Conservation (phyloP, 306 rosid genomes). For the Ziziphus jujuba region DNA sequence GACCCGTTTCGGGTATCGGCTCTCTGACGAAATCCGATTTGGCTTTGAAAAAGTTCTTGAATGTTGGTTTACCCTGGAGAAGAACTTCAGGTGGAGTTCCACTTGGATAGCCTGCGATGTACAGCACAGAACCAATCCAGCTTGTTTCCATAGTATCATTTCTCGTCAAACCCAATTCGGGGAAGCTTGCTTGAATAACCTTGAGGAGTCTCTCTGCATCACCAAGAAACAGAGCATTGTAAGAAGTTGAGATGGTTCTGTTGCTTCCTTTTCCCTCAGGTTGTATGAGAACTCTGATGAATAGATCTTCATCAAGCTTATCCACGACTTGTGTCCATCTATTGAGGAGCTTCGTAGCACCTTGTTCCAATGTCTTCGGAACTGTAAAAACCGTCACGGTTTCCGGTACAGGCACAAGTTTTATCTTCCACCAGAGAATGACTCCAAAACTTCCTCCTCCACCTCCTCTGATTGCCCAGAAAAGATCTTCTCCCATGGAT, state of each 20-base stretch:
- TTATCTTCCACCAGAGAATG: constrained; percentile 86
- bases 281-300: constrained; percentile 56
- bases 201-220: neutral
- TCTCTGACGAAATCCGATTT: constrained; percentile 1
- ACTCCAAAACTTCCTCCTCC: constrained; percentile 89
- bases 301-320: constrained; percentile 58
- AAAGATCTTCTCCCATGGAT: constrained; percentile 83
- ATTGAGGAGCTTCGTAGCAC: constrained; percentile 48
- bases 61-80: neutral
- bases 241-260: constrained; percentile 6
- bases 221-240: constrained; percentile 4
- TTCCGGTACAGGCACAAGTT: constrained; percentile 68
- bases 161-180: constrained; percentile 13
- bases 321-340: constrained; percentile 79
- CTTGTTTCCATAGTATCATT: constrained; percentile 7
- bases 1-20: constrained; percentile 5
- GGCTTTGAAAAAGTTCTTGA: neutral
- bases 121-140: constrained; percentile 15
- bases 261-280: constrained; percentile 35
- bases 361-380: constrained; percentile 52
- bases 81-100: constrained; percentile 12
- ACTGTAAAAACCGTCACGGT: constrained; percentile 75
- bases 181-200: neutral
- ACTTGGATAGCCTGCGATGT: constrained; percentile 1
- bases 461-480: constrained; percentile 95